Conservation (phyloP, 805 yeast genomes). For the Wickerhamomyces bisporus region DNA sequence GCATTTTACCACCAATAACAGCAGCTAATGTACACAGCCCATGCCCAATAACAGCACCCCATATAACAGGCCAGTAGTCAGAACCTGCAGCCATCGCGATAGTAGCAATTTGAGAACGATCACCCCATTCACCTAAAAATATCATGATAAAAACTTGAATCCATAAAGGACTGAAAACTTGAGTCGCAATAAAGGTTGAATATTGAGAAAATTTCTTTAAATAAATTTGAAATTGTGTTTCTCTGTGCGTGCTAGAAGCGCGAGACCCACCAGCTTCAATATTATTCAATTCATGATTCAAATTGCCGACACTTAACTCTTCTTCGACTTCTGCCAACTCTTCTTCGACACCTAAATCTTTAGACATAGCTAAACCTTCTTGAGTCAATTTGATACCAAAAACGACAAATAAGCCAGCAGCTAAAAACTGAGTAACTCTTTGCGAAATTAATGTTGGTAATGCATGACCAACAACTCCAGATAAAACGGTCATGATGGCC, state of each 20-base stretch:
- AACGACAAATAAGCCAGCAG: conserved; percentile 73
- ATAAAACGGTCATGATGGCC: conserved; percentile 84
- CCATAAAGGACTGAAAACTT: conserved; percentile 79
- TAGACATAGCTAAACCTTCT: conserved; percentile 82
- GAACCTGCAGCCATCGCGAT: conserved; percentile 98
- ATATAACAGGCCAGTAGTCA: conserved; percentile 81
- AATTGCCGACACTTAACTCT: conserved; percentile 66
- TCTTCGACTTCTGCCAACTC: conserved; percentile 97
- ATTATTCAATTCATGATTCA: conserved; percentile 44
- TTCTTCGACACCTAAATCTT: conserved; percentile 83
- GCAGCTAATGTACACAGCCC: conserved; percentile 83
- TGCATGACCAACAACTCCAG: conserved; percentile 89
- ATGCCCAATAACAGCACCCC: conserved; percentile 91
- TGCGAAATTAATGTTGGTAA: conserved; percentile 81
- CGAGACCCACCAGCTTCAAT: conserved; percentile 42
- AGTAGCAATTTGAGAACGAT: conserved; percentile 95
- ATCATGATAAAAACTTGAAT: conserved; percentile 94
- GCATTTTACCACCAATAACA: conserved; percentile 86
- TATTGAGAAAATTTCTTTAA: conserved; percentile 8
- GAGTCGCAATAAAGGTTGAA: conserved; percentile 11
- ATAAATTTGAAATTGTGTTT: conserved; percentile 1
- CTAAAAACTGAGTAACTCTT: conserved; percentile 72
- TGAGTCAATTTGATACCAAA: conserved; percentile 71
- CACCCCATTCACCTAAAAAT: conserved; percentile 98
- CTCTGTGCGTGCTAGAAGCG: conserved; percentile 1